Evolutionary conservation across 371 early-diverging fungal species (phyloP), one percentile per base, ranked within the genome.

Genomic region (Amoeboaphelidium protococcarum): DNA sequence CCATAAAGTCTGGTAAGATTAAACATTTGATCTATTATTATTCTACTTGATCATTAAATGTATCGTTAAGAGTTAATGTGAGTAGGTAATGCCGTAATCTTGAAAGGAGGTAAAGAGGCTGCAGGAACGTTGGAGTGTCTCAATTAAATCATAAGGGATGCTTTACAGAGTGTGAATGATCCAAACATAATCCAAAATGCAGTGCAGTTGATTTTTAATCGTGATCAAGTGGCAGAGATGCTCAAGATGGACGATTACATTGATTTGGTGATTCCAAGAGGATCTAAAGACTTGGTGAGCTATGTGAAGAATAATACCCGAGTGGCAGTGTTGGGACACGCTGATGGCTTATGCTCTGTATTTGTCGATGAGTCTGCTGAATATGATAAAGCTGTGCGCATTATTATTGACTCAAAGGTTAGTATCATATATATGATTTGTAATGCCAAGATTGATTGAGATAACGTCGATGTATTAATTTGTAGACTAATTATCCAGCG

Each of bases 201-300:
- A 0, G 77, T 94, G 23, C 85, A 86, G 54, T 71, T 91, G 40
- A 86, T 94, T 1, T 73, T 76, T 42, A 76, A 81, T 0, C 66
- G 95, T 44, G 85, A 82, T 51, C 82, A 83, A 48, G 83, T 94
- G 41, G 71, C 65, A 51, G 73, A 65, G 2, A 63, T 94, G 52
- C 62, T 94, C 54, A 73, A 77, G 47, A 63, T 79, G 62, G 95
- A 90, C 61, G 62, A 73, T 45, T 87, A 83, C 50, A 83, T 94
- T 44, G 95, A 94, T 58, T 54, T 94, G 56, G 90, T 86, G 3
- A 83, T 94, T 52, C 95, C 95, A 6, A 66, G 95, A 50, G 95
- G 95, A 1, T 78, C 81, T 50, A 85, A 83, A 52, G 65, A 74
- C 37, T 60, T 94, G 40, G 91, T 94, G 42, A 71, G 75, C 41